Percentiles rank a stretch among this genome's conserved stretches.
Evolutionary conservation across 192 early-diverging fungal genomes (phyloP).

Genomic region (Coemansia sp.): DNA sequence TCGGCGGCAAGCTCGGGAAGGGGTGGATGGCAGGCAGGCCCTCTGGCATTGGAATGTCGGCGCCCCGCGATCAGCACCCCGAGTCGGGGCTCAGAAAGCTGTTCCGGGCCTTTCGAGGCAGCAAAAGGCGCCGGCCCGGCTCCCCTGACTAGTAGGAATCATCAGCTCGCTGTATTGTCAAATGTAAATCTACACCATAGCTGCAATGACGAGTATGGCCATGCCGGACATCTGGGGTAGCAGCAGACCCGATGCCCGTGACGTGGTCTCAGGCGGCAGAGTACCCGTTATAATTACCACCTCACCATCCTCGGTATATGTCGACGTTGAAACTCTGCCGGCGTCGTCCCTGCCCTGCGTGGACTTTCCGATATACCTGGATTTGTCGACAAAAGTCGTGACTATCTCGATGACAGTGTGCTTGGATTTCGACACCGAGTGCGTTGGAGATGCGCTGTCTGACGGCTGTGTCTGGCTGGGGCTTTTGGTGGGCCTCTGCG

Average conservation of each 20-base stretch:
- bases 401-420: constrained; percentile 23
- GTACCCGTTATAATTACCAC: constrained; percentile 22
- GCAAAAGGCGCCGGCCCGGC: no score
- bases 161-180: no score
- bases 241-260: neutral
- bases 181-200: no score
- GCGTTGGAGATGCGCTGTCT: no score
- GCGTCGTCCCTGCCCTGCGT: constrained; percentile 1
- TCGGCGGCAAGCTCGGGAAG: constrained; percentile 31
- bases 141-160: no score
- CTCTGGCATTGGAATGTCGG: constrained; percentile 26
- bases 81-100: constrained; percentile 23
- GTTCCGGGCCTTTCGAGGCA: constrained; percentile 12
- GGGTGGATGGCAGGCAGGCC: constrained; percentile 44
- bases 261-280: neutral
- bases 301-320: constrained; percentile 17
- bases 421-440: neutral
- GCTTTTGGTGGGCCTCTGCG: no score
- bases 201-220: no score
- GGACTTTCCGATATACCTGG: constrained; percentile 4
- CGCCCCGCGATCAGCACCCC: constrained; percentile 15
- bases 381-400: constrained; percentile 26
- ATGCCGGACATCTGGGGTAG: no score
- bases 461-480: no score
- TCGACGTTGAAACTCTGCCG: constrained; percentile 14